Conservation (phyloP, 352 stramenopile genomes). For the Pythium angustatum region DNA sequence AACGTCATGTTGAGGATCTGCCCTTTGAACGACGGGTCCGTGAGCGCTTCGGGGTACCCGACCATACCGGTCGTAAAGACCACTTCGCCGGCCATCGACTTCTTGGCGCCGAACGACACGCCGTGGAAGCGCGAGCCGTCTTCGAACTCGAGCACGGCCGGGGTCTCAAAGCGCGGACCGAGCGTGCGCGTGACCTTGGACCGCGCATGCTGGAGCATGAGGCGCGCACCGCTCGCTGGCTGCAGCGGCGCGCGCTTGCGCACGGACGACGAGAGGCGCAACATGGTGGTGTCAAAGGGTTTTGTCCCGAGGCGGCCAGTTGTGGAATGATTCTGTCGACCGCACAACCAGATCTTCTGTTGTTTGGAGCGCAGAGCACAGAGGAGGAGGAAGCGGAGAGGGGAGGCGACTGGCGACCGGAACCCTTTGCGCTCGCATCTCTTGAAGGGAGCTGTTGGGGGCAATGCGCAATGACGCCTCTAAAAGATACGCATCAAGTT, state of each 20-base stretch:
- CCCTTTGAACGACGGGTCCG: slow-evolving; percentile 97
- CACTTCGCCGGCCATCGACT: slow-evolving; percentile 92
- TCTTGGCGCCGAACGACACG: slow-evolving; percentile 78
- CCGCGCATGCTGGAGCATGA: slow-evolving; percentile 51
- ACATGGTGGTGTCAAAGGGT: slow-evolving; percentile 39
- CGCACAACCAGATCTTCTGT: neutral
- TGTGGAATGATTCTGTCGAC: slow-evolving; percentile 30
- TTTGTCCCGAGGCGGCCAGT: slow-evolving; percentile 17
- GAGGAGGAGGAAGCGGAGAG: neutral
- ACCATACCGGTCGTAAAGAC: slow-evolving; percentile 99
- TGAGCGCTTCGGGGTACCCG: slow-evolving; percentile 97
- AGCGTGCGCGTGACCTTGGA: slow-evolving; percentile 76
- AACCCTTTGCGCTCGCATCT: neutral
- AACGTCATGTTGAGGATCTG: slow-evolving; percentile 98
- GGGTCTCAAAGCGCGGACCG: slow-evolving; percentile 79
- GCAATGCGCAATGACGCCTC: slow-evolving; percentile 31
- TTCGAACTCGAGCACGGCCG: slow-evolving; percentile 82
- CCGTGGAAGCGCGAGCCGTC: slow-evolving; percentile 77
- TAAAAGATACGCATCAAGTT: slow-evolving; percentile 34
- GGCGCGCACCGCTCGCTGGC: slow-evolving; percentile 63
- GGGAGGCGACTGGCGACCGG: neutral
- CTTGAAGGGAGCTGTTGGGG: neutral
- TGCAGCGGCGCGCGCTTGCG: slow-evolving; percentile 63
- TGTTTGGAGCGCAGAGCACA: neutral
- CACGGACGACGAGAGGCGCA: slow-evolving; percentile 66